phyloP scores from a whole-genome alignment of 148 eudicot species.

The Cornus kousa region DNA sequence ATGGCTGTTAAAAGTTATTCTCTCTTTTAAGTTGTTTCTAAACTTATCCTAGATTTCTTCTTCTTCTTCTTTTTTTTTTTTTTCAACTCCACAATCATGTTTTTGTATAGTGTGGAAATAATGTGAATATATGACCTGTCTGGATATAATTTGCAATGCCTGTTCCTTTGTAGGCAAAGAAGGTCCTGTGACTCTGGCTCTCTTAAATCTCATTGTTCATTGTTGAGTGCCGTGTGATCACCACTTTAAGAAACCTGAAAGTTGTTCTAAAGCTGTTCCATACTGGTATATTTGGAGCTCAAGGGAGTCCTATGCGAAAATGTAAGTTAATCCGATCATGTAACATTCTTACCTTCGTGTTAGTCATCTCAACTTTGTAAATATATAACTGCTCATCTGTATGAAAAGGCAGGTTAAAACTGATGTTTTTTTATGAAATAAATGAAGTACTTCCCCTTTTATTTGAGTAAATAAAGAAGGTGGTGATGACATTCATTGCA shows the following conservation, averaged over 20 bases:
- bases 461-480: neutral
- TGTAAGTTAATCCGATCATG: neutral
- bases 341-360: no score
- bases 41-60: neutral
- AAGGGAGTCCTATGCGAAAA: neutral
- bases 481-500: neutral
- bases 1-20: neutral
- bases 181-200: slow-evolving; percentile 70
- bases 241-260: neutral
- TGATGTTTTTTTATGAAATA: no score
- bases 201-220: slow-evolving; percentile 41
- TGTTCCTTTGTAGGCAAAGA: slow-evolving; percentile 53
- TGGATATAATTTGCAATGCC: neutral
- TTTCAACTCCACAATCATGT: neutral
- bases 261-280: neutral
- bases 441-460: neutral
- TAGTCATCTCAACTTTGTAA: no score
- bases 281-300: neutral
- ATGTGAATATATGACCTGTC: neutral
- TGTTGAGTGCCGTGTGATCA: no score
- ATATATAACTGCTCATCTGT: neutral
- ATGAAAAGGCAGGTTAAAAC: no score
- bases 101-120: neutral
- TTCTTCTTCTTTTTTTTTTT: no score
- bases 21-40: no score